Conservation (phyloP, 2,329 filamentous ascomycete genomes). For the Talaromyces sp. region DNA sequence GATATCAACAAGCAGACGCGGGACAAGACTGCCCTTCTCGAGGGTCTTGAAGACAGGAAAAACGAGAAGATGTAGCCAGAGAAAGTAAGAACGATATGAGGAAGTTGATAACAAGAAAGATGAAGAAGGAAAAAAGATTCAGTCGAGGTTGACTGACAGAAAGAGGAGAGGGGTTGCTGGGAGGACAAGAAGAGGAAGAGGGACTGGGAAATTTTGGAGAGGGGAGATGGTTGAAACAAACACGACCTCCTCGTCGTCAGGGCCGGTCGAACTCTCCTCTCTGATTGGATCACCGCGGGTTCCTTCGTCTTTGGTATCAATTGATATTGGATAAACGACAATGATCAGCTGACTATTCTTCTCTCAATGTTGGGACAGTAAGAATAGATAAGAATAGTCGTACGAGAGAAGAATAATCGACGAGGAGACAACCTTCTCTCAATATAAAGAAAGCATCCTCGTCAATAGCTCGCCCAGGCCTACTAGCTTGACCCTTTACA, state of each 20-base stretch:
- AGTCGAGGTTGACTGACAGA: background rate
- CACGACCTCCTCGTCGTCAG: background rate
- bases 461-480: background rate
- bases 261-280: background rate
- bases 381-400: background rate
- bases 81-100: background rate
- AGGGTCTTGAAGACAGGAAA: background rate
- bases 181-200: background rate
- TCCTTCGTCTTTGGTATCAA: background rate
- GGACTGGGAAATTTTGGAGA: background rate
- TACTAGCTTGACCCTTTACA: background rate
- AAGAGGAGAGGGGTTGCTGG: background rate
- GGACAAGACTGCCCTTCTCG: background rate
- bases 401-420: background rate
- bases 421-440: background rate
- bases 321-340: background rate
- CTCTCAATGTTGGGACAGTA: background rate
- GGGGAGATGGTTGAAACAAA: background rate
- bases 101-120: background rate
- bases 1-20: background rate
- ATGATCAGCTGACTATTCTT: background rate
- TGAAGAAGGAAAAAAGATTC: background rate
- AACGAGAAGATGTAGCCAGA: background rate
- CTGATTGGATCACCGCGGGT: background rate
- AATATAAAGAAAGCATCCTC: background rate